These are phyloP conservation scores for Metarhizium robertsii DNA, from an alignment of 2,329 filamentous ascomycete genomes.

Conservation along the genomic window DNA sequence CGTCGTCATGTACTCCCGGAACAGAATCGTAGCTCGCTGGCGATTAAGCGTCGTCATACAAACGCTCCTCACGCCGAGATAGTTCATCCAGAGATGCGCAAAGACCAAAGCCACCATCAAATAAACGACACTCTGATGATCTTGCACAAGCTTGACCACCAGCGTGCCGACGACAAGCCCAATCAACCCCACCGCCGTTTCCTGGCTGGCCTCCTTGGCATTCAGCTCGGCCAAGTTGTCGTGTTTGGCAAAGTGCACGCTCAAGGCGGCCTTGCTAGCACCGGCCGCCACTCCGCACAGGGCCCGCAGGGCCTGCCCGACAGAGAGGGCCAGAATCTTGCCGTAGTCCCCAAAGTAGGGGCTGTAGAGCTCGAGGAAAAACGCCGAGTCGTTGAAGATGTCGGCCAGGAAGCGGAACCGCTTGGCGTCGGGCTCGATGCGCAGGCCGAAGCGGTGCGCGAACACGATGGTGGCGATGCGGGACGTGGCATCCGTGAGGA, in stretches of 20 bases:
- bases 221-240: conserved; percentile 91
- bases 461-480: conserved; percentile 80
- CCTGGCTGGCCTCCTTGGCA: conserved; percentile 89
- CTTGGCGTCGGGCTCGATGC: conserved; percentile 86
- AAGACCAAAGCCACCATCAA: conserved; percentile 63
- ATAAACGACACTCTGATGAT: conserved; percentile 62
- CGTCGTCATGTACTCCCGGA: conserved; percentile 45
- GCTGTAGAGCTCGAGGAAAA: conserved; percentile 77
- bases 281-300: conserved; percentile 87
- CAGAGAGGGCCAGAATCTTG: conserved; percentile 40
- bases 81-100: conserved; percentile 76
- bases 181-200: conserved; percentile 81
- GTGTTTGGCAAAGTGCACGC: conserved; percentile 79
- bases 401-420: conserved; percentile 81
- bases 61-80: conserved; percentile 74
- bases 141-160: conserved; percentile 67
- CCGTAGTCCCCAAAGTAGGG: conserved; percentile 54
- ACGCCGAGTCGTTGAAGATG: conserved; percentile 77
- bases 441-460: conserved; percentile 70
- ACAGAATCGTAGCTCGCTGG: conserved; percentile 74
- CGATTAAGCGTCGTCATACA: conserved; percentile 77
- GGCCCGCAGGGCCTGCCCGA: conserved; percentile 41
- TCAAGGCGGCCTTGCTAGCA: conserved; percentile 82
- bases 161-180: conserved; percentile 80
- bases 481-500: conserved; percentile 73